phyloP scores from a whole-genome alignment of 75 land plant genomes.

The Cunninghamia lanceolata region DNA sequence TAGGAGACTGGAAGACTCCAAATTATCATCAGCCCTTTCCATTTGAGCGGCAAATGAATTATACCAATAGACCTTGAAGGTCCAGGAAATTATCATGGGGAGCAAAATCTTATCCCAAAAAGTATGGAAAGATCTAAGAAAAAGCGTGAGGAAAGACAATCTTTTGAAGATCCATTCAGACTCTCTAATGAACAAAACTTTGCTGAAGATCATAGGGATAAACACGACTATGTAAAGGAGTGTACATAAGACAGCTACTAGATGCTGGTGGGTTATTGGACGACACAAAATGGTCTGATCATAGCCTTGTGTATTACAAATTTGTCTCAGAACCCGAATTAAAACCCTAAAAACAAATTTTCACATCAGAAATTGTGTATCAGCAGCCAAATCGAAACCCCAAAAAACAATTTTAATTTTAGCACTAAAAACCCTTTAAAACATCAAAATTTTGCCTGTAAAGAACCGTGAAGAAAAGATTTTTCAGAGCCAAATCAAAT shows the following conservation, averaged over 20 bases:
- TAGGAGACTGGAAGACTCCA: background rate
- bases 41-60: constrained; percentile 3
- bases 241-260: background rate
- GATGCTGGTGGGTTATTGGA: constrained; percentile 6
- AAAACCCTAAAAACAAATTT: background rate
- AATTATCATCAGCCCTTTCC: background rate
- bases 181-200: background rate
- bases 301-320: background rate
- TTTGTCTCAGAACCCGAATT: background rate
- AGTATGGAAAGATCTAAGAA: constrained; percentile 1
- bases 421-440: background rate
- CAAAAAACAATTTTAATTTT: background rate
- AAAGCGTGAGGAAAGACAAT: constrained; percentile 1
- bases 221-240: background rate
- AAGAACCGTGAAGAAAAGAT: background rate
- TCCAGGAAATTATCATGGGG: background rate
- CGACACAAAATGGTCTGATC: constrained; percentile 7
- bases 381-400: background rate
- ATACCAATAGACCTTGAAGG: background rate
- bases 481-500: background rate
- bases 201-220: constrained; percentile 1
- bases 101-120: background rate
- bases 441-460: background rate
- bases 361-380: background rate
- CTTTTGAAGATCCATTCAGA: constrained; percentile 10